Base-by-base conservation (phyloP, 345 rosid genomes). In the Alliaria petiolata region DNA sequence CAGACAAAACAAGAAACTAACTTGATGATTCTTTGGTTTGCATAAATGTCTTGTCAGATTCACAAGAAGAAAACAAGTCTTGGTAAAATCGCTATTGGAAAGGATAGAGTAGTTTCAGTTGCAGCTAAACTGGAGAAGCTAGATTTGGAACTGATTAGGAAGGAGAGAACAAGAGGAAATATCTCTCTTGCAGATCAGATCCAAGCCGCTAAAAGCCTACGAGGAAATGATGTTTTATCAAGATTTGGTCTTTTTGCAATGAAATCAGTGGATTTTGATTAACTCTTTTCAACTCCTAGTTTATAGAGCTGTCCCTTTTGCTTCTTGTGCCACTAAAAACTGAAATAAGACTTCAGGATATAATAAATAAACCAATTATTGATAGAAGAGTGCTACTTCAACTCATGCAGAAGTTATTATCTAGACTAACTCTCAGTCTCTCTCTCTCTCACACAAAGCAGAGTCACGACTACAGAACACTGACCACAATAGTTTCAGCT, bases 111-210 rank as follows among this genome's bases (percentile, higher is more conserved):
- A 7, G 73, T 69, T 53, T 73, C 82, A 13, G 77, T 61, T 38
- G 75, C 68, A 46, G 79, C 80, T 44, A 79, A 80, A 26, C 78
- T 86, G 86, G 88, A 86, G 86, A 83, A 86, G 6, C 50, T 86
- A 67, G 89, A 89, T 51, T 50, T 81, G 64, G 90, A 87, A 71
- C 54, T 83, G 47, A 66, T 83, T 51, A 80, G 64, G 82, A 83
- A 73, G 74, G 89, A 89, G 67, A 86, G 83, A 68, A 75, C 69
- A 70, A 78, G 53, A 54, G 83, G 77, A 35, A 78, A 80, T 66
- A 74, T 80, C 71, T 85, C 96, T 13, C 87, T 93, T 31, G 97
- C 96, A 8, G 97, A 93, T 42, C 92, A 90, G 85, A 90, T 93
- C 71, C 84, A 20, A 71, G 92, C 87, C 0, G 93, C 96, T 52